These are phyloP conservation scores for Nymphaea colorata DNA, from an alignment of 164 flowering plant genomes.

Conservation along the genomic window DNA sequence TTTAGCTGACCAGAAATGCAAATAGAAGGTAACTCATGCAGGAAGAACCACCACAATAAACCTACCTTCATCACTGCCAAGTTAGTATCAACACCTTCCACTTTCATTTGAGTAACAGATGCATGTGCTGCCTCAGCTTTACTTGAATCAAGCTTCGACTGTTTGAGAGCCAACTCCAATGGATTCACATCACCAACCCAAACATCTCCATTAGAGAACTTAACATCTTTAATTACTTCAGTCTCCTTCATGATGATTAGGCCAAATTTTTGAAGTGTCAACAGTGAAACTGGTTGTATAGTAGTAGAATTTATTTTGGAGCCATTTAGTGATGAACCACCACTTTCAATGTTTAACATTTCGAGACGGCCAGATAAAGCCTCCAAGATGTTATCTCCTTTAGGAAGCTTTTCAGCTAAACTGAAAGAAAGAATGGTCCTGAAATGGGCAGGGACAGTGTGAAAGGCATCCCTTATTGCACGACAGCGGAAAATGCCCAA, in stretches of 20 bases:
- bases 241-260: conserved; percentile 22
- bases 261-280: conserved; percentile 45
- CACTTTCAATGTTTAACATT: conserved; percentile 14
- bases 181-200: conserved; percentile 60
- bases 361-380: conserved; percentile 37
- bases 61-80: conserved; percentile 78
- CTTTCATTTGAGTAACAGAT: conserved; percentile 77
- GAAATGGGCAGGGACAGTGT: conserved; percentile 37
- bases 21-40: too few species aligned
- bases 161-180: conserved; percentile 49
- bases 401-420: conserved; percentile 76
- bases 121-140: conserved; percentile 84
- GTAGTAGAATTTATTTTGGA: conserved; percentile 13
- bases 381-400: conserved; percentile 69
- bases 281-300: conserved; percentile 32
- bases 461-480: conserved; percentile 72
- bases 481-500: conserved; percentile 55
- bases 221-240: conserved; percentile 19
- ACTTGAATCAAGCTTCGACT: conserved; percentile 39
- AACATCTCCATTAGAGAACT: conserved; percentile 31
- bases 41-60: not conserved
- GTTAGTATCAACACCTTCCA: conserved; percentile 86
- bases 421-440: conserved; percentile 56
- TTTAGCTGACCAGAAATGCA: too few species aligned
- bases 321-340: conserved; percentile 10